Evolutionary conservation across 306 rosid species (phyloP).

Genomic region (Heteromeles arbutifolia): DNA sequence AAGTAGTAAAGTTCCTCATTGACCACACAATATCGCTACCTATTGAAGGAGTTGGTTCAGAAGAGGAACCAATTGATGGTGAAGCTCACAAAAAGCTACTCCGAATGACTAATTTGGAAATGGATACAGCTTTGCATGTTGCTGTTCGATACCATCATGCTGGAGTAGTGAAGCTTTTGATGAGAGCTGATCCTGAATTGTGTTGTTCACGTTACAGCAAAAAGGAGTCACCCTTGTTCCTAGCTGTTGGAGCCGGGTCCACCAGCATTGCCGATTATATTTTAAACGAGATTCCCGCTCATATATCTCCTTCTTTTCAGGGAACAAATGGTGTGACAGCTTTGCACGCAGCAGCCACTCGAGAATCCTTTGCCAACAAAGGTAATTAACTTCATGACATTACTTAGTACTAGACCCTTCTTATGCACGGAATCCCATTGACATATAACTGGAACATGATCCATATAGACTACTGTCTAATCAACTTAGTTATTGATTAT

Average conservation of each 20-base stretch:
- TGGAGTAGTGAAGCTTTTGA: not conserved
- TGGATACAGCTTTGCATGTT: conserved; percentile 10
- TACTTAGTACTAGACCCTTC: too few species aligned
- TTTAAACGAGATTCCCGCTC: not conserved
- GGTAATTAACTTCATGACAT: not conserved
- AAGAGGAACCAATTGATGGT: not conserved
- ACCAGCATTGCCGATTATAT: not conserved
- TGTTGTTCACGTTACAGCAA: not conserved
- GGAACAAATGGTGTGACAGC: conserved; percentile 17
- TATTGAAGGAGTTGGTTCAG: not conserved
- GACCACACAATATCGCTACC: not conserved
- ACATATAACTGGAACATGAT: too few species aligned
- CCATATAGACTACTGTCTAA: too few species aligned
- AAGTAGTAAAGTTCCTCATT: not conserved
- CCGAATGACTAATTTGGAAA: not conserved
- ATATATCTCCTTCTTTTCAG: not conserved
- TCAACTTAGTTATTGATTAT: too few species aligned
- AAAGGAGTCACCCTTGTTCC: conserved; percentile 3
- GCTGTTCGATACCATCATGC: not conserved
- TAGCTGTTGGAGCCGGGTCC: not conserved
- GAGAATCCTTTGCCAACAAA: not conserved
- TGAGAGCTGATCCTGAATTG: conserved; percentile 3
- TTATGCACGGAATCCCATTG: too few species aligned
- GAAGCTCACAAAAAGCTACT: not conserved
- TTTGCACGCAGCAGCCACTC: conserved; percentile 20